Evolutionary conservation across 306 rosid species (phyloP).

Genomic region (Quercus rubra): DNA sequence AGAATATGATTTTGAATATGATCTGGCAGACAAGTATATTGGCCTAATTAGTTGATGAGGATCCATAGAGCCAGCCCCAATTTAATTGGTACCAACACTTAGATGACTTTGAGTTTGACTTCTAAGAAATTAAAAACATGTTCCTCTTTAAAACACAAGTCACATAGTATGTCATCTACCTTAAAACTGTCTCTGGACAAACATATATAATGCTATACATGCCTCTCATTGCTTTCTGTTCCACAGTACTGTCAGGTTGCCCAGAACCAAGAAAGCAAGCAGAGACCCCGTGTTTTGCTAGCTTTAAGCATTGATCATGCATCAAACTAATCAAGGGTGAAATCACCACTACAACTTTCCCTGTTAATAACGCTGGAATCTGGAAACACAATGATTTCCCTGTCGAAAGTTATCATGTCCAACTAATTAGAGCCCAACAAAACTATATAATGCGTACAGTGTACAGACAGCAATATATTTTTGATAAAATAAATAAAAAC

Average conservation of each 20-base stretch:
- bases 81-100: too few species aligned
- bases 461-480: neutral
- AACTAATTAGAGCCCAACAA: conserved; percentile 9
- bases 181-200: conserved; percentile 82
- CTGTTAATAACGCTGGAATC: conserved; percentile 84
- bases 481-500: neutral
- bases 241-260: conserved; percentile 80
- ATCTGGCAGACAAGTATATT: too few species aligned
- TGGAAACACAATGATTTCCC: conserved; percentile 95
- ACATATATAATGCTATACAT: conserved; percentile 70
- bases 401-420: conserved; percentile 35
- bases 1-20: too few species aligned
- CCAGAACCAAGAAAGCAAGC: conserved; percentile 99
- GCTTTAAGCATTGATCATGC: conserved; percentile 94
- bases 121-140: neutral
- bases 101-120: neutral
- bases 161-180: conserved; percentile 32
- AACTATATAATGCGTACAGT: neutral
- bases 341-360: conserved; percentile 94
- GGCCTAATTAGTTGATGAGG: too few species aligned
- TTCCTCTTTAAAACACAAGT: neutral
- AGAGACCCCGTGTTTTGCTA: conserved; percentile 65
- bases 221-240: conserved; percentile 83
- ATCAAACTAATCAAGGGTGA: conserved; percentile 92
- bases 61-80: too few species aligned